Evolutionary conservation across 768 basidiomycete species (phyloP).

Genomic region (Collybia sordida): DNA sequence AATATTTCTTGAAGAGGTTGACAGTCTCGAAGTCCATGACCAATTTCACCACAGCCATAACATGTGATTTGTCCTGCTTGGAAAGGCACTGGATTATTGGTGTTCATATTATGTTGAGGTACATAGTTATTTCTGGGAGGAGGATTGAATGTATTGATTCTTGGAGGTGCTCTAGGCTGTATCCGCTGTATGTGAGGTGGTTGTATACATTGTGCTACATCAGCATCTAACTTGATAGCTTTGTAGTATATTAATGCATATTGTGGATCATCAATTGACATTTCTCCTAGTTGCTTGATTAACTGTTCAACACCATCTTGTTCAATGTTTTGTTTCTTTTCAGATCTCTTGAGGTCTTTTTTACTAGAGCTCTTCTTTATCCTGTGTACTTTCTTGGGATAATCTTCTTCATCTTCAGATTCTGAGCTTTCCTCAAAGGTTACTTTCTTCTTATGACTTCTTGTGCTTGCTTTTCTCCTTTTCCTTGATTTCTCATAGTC

Average conservation of each 20-base stretch:
- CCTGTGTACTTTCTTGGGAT: background rate
- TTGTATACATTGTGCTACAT: background rate
- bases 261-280: slow-evolving; percentile 5
- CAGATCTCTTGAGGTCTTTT: background rate
- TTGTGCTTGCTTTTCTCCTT: background rate
- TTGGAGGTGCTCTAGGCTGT: too few relatives aligned
- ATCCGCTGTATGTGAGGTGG: background rate
- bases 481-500: background rate
- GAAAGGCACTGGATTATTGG: background rate
- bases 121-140: background rate
- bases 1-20: background rate
- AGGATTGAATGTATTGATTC: too few relatives aligned
- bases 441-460: background rate
- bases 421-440: background rate
- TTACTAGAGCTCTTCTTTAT: background rate
- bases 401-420: background rate
- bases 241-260: slow-evolving; percentile 4
- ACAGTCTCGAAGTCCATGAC: background rate
- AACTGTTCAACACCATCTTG: slow-evolving; percentile 4
- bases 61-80: background rate
- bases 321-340: background rate
- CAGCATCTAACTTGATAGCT: slow-evolving; percentile 4
- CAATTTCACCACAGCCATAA: background rate
- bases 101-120: background rate
- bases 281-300: slow-evolving; percentile 1